Percentiles rank a stretch among this genome's conserved stretches.
These are phyloP conservation scores for Heterobasidion parviporum DNA, from an alignment of 1,284 basidiomycete genomes.

Conservation along the genomic window DNA sequence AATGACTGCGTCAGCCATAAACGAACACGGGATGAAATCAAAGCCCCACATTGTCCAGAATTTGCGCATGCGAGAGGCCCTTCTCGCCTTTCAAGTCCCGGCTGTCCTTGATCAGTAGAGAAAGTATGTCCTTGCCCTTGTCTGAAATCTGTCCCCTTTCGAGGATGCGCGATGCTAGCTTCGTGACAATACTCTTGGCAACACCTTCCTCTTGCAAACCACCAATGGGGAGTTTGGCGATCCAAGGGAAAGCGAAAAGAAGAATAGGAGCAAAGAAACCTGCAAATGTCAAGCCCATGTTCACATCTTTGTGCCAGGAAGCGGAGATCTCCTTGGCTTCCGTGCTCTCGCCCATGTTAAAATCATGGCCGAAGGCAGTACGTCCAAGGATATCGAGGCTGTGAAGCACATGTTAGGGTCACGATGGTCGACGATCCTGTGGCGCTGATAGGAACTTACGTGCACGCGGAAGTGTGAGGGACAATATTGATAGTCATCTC, in stretches of 20 bases:
- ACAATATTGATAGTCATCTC: background rate
- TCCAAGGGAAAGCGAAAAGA: background rate
- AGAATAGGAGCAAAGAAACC: background rate
- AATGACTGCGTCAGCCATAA: background rate
- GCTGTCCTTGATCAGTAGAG: background rate
- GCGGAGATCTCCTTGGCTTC: background rate
- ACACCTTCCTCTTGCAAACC: background rate
- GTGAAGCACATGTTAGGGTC: background rate
- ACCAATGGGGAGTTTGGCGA: background rate
- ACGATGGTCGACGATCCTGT: background rate
- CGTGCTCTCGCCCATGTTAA: background rate
- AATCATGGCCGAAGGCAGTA: background rate
- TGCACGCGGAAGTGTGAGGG: background rate
- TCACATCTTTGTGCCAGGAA: background rate
- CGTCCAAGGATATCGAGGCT: background rate
- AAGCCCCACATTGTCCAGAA: background rate
- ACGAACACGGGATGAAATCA: background rate
- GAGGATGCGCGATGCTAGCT: background rate
- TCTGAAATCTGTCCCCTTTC: background rate
- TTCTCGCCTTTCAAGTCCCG: background rate
- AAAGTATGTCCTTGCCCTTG: background rate
- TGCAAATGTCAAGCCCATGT: background rate
- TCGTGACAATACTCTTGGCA: background rate
- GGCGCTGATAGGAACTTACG: background rate
- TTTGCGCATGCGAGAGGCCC: background rate